phyloP scores from a whole-genome alignment of 306 rosid genomes.

The Sphenostylis stenocarpa region DNA sequence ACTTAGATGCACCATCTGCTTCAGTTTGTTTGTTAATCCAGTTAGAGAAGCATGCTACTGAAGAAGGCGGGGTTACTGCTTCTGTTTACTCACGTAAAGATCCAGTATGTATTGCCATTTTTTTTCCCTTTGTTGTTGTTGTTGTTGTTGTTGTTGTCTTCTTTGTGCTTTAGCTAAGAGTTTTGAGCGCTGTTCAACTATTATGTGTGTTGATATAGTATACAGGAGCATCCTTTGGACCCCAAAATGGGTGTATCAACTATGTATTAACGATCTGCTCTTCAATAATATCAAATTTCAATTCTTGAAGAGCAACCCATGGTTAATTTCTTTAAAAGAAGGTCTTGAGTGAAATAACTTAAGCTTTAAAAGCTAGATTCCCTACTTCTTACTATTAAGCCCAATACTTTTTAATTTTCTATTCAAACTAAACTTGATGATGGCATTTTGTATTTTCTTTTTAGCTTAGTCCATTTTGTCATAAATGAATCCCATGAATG shows the following conservation, averaged over 20 bases:
- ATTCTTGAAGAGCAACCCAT: neutral
- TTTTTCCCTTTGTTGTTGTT: neutral
- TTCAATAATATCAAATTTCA: neutral
- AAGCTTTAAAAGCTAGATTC: neutral
- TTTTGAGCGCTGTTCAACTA: neutral
- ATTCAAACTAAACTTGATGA: neutral
- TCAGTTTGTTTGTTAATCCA: constrained; percentile 94
- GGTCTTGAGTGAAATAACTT: neutral
- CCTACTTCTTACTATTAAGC: neutral
- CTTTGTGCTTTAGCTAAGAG: constrained; percentile 13
- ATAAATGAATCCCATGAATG: neutral
- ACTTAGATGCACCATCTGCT: constrained; percentile 91
- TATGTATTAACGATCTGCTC: neutral
- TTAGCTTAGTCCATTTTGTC: neutral
- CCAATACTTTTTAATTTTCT: neutral
- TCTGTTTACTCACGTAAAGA: constrained; percentile 98
- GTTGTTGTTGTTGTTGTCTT: neutral
- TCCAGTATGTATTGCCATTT: constrained; percentile 58
- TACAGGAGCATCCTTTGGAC: neutral
- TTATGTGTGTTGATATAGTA: neutral
- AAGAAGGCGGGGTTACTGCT: constrained; percentile 92
- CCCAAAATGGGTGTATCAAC: neutral
- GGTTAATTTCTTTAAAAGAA: neutral
- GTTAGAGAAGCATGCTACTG: constrained; percentile 95
- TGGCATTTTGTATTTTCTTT: neutral